Base-by-base conservation (phyloP, 2,329 filamentous ascomycete species). In the Aspergillus phoenicis region DNA sequence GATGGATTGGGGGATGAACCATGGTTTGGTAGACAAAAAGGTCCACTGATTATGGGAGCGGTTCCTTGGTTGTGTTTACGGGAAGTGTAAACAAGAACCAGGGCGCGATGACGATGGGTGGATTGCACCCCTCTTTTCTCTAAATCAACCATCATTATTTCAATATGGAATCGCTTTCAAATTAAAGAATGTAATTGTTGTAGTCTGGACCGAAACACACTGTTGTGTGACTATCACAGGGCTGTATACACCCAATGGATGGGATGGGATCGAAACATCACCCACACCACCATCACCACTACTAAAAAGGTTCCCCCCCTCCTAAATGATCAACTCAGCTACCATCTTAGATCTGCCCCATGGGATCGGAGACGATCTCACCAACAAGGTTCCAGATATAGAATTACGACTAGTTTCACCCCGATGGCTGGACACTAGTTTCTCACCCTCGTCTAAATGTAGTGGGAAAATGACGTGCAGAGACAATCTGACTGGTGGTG, bases 391-490 rank as follows among this genome's bases (percentile, higher is more conserved):
- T 45, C 41, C 41, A 20, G 41, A 24, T 45, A 24, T 47, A 36
- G 11, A 11, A 36, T 11, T 11, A 30, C 28, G 28, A 30, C 56
- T 22, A 33, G n/a, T 24, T 30, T 30, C 1, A 30, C n/a, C 47
- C 30, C 33, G 47, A 15, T 17, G 7, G 47, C 8, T 51, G 26
- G 24, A 30, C 24, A 28, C 26, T 51, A 30, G 24, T 49, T n/a
- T 49, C 45, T 49, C 22, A 17, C 45, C 24, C 47, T 51, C 47
- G 26, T 28, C 51, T 57, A 36, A 36, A 13, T 11, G 33, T 13
- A 36, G 33, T 51, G 59, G 30, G 55, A 58, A 53, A 33, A 63
- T 63, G 58, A 61, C 61, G 57, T 57, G 61, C 62, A 64, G 47
- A n/a, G 47, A 30, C 47, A 36, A 11, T 51, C 24, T 51, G 47